phyloP scores from a whole-genome alignment of 208 protist genomes.

The Acanthamoeba sp. region DNA sequence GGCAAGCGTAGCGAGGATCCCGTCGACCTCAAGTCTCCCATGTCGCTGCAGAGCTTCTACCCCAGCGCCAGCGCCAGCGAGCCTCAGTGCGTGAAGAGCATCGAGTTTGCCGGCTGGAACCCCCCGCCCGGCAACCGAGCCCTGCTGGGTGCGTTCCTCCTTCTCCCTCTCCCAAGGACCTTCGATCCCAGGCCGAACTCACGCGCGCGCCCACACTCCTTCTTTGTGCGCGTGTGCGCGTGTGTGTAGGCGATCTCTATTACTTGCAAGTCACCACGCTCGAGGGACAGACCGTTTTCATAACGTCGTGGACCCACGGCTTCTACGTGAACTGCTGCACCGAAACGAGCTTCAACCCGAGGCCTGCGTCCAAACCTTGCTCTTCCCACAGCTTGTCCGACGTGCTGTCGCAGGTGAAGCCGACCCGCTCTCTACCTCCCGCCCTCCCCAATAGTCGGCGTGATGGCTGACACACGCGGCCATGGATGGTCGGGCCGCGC shows the following conservation, averaged over 20 bases:
- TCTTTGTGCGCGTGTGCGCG: neutral
- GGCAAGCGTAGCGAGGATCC: constrained; percentile 34
- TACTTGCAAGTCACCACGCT: constrained; percentile 81
- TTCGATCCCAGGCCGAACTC: too few relatives aligned
- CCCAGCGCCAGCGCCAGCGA: constrained; percentile 6
- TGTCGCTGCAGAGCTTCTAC: constrained; percentile 46
- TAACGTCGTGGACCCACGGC: constrained; percentile 79
- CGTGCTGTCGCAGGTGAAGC: constrained; percentile 63
- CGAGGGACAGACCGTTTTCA: constrained; percentile 51
- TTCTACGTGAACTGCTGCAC: constrained; percentile 84
- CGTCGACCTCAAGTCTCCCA: neutral
- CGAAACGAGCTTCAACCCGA: constrained; percentile 62
- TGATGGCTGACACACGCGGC: too few relatives aligned
- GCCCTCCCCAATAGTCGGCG: too few relatives aligned
- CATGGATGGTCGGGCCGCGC: too few relatives aligned
- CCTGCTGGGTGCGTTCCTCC: constrained; percentile 44
- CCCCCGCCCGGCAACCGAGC: constrained; percentile 79
- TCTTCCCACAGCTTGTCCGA: constrained; percentile 63
- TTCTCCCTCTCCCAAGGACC: neutral
- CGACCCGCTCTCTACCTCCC: neutral
- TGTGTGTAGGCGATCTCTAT: constrained; percentile 79
- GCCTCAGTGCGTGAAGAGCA: constrained; percentile 73
- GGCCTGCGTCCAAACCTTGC: neutral
- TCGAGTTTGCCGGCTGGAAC: constrained; percentile 82
- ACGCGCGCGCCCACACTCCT: too few relatives aligned